Evolutionary conservation across 2,329 filamentous ascomycete species (phyloP).

Genomic region (Monilinia fructigena): DNA sequence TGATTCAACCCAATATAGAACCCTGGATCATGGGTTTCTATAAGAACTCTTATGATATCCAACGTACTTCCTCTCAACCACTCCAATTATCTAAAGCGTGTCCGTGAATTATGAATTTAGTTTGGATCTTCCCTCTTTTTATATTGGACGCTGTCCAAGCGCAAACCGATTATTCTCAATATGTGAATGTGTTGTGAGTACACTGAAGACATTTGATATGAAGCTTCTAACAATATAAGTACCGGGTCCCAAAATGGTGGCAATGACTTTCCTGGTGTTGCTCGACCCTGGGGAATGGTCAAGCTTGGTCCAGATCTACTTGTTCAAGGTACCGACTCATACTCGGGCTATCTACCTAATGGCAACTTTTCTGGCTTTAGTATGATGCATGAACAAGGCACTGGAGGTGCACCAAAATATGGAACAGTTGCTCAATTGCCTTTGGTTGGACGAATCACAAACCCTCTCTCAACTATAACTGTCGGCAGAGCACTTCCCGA

Average conservation of each 20-base stretch:
- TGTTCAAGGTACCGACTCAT: slow-evolving; percentile 50
- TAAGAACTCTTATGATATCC: not conserved
- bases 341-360: slow-evolving; percentile 51
- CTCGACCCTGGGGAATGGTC: slow-evolving; percentile 47
- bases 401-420: slow-evolving; percentile 68
- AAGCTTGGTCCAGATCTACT: slow-evolving; percentile 45
- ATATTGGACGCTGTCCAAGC: slow-evolving; percentile 8
- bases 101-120: slow-evolving; percentile 1
- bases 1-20: not conserved
- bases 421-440: slow-evolving; percentile 63
- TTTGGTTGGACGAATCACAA: slow-evolving; percentile 48
- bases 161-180: slow-evolving; percentile 31
- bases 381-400: slow-evolving; percentile 65
- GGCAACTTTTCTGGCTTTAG: slow-evolving; percentile 60
- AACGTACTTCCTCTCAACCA: not conserved
- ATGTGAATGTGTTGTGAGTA: slow-evolving; percentile 36
- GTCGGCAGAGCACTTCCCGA: slow-evolving; percentile 53
- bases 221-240: slow-evolving; percentile 23
- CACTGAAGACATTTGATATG: not conserved
- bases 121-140: not conserved
- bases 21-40: not conserved
- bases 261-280: slow-evolving; percentile 47
- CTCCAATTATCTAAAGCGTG: not conserved
- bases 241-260: slow-evolving; percentile 46
- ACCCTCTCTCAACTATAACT: slow-evolving; percentile 57